These are phyloP conservation scores for Plasmodium cynomolgi DNA, from an alignment of 169 alveolate genomes.

Conservation along the genomic window DNA sequence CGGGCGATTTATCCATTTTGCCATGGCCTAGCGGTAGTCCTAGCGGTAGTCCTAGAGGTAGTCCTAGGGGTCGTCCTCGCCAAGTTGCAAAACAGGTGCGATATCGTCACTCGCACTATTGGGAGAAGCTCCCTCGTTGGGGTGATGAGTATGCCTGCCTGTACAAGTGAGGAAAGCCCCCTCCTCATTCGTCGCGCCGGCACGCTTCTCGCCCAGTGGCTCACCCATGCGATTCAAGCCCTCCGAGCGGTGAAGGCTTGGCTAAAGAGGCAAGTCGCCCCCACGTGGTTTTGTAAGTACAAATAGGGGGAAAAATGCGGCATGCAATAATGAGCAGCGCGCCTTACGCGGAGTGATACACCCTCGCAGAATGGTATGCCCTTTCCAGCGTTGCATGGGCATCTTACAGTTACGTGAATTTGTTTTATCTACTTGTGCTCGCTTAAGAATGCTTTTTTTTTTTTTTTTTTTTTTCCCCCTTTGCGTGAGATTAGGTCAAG, in stretches of 20 bases:
- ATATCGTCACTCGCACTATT: background rate
- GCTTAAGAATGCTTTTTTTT: background rate
- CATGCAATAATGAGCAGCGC: background rate
- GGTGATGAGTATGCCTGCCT: background rate
- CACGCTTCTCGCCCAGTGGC: background rate
- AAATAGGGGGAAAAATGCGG: background rate
- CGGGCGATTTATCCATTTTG: slow-evolving; percentile 50
- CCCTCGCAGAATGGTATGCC: background rate
- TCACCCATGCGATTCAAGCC: background rate
- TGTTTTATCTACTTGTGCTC: background rate
- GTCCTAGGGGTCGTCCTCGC: no score
- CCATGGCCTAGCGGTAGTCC: background rate
- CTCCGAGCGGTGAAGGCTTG: background rate
- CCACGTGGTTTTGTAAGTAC: background rate
- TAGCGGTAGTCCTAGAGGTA: no score
- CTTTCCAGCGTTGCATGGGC: background rate
- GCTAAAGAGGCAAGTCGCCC: background rate
- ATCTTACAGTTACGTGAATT: background rate
- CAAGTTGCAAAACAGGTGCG: background rate
- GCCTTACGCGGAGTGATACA: background rate
- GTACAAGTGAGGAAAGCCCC: background rate
- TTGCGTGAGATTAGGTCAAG: background rate
- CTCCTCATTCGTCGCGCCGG: background rate
- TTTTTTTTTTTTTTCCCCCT: background rate
- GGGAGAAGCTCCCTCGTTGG: background rate